Conservation (phyloP, 73 alveolate genomes). For the Paramecium octaurelia region DNA sequence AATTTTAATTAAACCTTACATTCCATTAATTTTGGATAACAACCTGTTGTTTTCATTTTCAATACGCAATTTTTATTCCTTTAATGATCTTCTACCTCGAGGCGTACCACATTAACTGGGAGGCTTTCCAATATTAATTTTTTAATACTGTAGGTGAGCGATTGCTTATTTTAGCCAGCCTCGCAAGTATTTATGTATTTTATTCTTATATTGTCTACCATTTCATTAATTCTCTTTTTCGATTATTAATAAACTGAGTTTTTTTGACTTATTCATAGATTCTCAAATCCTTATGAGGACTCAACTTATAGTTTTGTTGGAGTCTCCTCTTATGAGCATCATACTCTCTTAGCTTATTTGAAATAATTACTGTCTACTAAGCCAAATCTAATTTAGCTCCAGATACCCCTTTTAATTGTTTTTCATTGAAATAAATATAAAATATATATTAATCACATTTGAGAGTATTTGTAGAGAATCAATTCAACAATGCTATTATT, state of each 20-base stretch:
- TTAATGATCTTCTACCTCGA: neutral
- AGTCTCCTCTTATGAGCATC: slow-evolving; percentile 9
- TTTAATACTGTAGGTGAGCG: neutral
- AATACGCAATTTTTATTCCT: neutral
- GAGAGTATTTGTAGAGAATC: neutral
- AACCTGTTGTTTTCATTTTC: neutral
- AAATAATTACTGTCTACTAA: neutral
- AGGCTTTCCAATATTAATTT: neutral
- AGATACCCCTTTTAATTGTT: neutral
- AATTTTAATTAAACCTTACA: neutral
- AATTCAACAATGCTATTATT: neutral
- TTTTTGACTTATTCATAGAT: neutral
- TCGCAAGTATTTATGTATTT: neutral
- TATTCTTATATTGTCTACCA: neutral
- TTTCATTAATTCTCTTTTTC: neutral
- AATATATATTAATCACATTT: neutral
- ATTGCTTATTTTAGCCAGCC: neutral
- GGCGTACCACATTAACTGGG: slow-evolving; percentile 16
- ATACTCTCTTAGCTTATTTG: neutral
- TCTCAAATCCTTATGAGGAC: neutral
- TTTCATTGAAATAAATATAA: neutral
- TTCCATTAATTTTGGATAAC: neutral
- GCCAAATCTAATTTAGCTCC: neutral
- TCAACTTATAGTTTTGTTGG: neutral
- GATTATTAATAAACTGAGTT: neutral